phyloP scores from a whole-genome alignment of 2,329 filamentous ascomycete species.

The Clarireedia sp. region DNA sequence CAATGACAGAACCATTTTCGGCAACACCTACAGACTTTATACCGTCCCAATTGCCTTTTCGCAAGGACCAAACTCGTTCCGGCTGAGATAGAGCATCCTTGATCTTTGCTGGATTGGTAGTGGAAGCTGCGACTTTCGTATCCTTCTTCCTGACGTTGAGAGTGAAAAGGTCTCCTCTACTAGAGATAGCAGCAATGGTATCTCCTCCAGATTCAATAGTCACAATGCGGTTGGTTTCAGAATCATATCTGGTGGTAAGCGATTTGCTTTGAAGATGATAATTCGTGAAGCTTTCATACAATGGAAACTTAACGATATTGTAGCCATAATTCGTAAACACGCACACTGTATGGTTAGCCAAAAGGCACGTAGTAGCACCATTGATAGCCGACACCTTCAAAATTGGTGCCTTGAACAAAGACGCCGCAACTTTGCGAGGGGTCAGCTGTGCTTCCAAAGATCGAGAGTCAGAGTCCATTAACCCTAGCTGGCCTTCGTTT shows the following conservation, averaged over 20 bases:
- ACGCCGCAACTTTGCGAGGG: constrained; percentile 82
- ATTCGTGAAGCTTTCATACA: constrained; percentile 62
- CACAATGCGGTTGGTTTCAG: constrained; percentile 58
- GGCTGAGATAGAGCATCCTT: constrained; percentile 72
- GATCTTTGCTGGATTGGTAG: constrained; percentile 88
- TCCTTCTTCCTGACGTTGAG: constrained; percentile 67
- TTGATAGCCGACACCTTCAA: constrained; percentile 81
- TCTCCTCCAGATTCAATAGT: constrained; percentile 80
- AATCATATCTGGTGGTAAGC: constrained; percentile 56
- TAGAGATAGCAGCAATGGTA: constrained; percentile 82
- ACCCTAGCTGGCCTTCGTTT: constrained; percentile 85
- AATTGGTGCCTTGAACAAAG: constrained; percentile 66
- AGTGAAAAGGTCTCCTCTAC: constrained; percentile 80
- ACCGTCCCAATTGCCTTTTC: constrained; percentile 59
- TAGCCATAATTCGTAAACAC: constrained; percentile 96
- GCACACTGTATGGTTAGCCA: constrained; percentile 83
- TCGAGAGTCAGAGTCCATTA: constrained; percentile 91
- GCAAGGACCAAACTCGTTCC: constrained; percentile 79
- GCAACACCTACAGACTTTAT: constrained; percentile 81
- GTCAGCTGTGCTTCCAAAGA: constrained; percentile 77
- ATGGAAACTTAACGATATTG: constrained; percentile 77
- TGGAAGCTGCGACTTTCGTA: constrained; percentile 54
- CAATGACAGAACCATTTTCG: constrained; percentile 88
- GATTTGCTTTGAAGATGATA: constrained; percentile 60
- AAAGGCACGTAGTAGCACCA: constrained; percentile 74